Conservation (phyloP, 345 rosid species). For the Carallia brachiata region DNA sequence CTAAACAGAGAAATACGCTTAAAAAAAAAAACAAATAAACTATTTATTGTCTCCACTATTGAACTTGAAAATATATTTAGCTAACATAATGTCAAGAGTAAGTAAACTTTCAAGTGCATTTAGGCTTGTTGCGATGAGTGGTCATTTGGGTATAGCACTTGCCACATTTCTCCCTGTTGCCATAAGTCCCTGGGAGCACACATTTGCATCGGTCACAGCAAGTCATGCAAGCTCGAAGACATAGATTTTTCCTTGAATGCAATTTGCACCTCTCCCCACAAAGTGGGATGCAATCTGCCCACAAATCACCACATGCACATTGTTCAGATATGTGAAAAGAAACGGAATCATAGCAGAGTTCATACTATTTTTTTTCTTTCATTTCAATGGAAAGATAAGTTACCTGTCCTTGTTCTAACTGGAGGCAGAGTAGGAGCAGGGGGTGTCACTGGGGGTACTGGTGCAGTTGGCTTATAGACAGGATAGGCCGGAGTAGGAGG, state of each 20-base stretch:
- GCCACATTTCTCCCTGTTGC: conserved; percentile 81
- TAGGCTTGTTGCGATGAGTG: conserved; percentile 54
- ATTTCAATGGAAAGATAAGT: background rate
- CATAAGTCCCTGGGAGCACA: conserved; percentile 92
- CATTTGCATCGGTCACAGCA: conserved; percentile 93
- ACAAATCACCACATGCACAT: background rate
- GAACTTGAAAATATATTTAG: background rate
- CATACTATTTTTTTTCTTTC: background rate
- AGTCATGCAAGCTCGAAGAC: conserved; percentile 77
- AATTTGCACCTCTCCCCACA: conserved; percentile 68
- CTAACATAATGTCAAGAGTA: background rate
- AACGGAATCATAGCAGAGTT: background rate
- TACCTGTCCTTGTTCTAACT: conserved; percentile 55
- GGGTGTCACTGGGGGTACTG: conserved; percentile 17
- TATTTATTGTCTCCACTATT: background rate
- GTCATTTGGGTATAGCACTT: conserved; percentile 83
- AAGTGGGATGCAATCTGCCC: conserved; percentile 64
- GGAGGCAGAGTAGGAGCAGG: conserved; percentile 33
- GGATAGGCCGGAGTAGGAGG: too few species aligned
- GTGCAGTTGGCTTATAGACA: background rate
- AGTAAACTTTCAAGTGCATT: conserved; percentile 59
- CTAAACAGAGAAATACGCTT: background rate
- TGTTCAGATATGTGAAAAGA: background rate
- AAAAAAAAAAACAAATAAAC: too few species aligned
- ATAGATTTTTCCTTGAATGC: conserved; percentile 67